Conservation (phyloP, 2,329 filamentous ascomycete genomes). For the Epichloe baconii region DNA sequence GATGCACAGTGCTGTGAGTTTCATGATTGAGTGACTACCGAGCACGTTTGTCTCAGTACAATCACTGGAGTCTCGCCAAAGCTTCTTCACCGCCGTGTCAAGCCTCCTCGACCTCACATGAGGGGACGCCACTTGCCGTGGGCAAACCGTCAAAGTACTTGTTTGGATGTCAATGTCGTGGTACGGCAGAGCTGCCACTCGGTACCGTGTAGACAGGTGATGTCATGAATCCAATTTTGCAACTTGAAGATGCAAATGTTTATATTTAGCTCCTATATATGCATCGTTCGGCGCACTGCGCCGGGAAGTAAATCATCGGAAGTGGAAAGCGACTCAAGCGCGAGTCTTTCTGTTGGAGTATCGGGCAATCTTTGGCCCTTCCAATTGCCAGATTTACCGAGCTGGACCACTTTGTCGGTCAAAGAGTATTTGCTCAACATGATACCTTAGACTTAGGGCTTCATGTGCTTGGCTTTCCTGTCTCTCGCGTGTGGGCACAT, state of each 20-base stretch:
- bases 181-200: not conserved
- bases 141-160: not conserved
- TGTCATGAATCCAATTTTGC: not conserved
- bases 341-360: not conserved
- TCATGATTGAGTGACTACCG: not conserved
- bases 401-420: not conserved
- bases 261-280: not conserved
- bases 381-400: not conserved
- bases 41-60: constrained; percentile 2
- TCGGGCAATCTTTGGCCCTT: not conserved
- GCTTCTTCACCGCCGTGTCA: not conserved
- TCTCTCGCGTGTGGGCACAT: constrained; percentile 1
- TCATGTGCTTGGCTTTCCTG: not conserved
- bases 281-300: not conserved
- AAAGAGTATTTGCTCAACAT: not conserved
- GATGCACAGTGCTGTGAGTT: not conserved
- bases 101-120: not conserved
- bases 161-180: not conserved
- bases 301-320: not conserved
- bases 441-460: not conserved
- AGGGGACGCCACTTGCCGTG: not conserved
- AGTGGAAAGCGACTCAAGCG: not conserved
- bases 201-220: not conserved
- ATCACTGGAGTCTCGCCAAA: constrained; percentile 2
- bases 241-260: not conserved